Base-by-base conservation (phyloP, 257 asterid genomes). In the Primulina huaijiensis region DNA sequence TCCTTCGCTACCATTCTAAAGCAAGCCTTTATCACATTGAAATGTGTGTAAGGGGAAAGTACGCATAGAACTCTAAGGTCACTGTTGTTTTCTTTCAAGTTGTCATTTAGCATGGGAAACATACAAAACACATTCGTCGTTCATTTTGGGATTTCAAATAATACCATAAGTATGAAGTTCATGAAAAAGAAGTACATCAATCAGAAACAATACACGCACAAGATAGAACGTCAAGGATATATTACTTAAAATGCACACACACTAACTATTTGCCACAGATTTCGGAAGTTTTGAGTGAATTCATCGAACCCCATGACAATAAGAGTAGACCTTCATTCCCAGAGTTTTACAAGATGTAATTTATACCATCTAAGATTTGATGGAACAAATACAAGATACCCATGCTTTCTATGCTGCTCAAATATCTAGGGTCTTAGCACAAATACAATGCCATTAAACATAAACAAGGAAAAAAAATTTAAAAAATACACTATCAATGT, bases 81-180 rank as follows among this genome's bases (percentile, higher is more conserved):
- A 30, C 38, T 8, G 10, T 33, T 23, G 67, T 65, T 69, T 33
- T 50, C 43, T 57, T 60, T 34, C 65, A 40, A 38, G 50, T 23
- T 11, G 55, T 7, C 71, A 30, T 35, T 53, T 64, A 66, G 23
- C 50, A 64, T 40, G 72, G 62, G 61, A 57, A 56, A 53, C 33
- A 40, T 43, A 31, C 56, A 63, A 73, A 23, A 65, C 29, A 73
- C 64, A 60, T 14, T 53, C 14, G 29, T 68, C 5, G 40, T 73
- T 61, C 33, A 23, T 34, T 55, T 60, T 40, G 59, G 65, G 37
- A 64, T 58, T 64, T 37, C 63, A 61, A 70, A 56, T 29, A 30
- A 58, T 62, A 21, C 27, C 60, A 60, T 57, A 46, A 37, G 31
- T 17, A 4, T 7, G n/a, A 67, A 20, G 77, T 67, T 66, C 66